Evolutionary conservation across 306 rosid species (phyloP).

Genomic region (Prunus mume): DNA sequence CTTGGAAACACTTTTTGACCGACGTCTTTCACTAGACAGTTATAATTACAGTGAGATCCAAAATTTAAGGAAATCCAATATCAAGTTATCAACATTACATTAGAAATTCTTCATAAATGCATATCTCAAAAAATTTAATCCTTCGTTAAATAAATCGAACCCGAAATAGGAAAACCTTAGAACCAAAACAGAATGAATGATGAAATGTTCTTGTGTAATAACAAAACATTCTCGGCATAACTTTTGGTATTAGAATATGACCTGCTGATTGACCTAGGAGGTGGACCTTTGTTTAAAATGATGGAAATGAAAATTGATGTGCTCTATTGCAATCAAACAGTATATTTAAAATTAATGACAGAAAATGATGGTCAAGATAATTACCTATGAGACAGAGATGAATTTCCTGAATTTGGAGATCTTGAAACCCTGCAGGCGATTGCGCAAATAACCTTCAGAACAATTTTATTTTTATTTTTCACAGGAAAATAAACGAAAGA

Average conservation of each 20-base stretch:
- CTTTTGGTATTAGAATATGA: conserved; percentile 55
- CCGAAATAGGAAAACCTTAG: neutral
- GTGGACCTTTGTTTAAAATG: conserved; percentile 43
- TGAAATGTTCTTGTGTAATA: neutral
- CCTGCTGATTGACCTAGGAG: conserved; percentile 57
- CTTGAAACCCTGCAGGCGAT: conserved; percentile 41
- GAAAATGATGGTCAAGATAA: conserved; percentile 6
- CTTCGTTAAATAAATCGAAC: neutral
- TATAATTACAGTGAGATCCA: conserved; percentile 8
- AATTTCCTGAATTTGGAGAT: conserved; percentile 51
- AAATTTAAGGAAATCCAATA: conserved; percentile 9
- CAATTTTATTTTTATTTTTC: neutral
- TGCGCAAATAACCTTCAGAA: neutral
- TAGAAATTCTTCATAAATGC: neutral
- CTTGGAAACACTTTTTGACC: conserved; percentile 59
- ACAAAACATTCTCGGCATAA: conserved; percentile 47
- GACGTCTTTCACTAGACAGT: conserved; percentile 39
- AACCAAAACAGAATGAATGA: neutral
- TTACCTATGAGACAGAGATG: conserved; percentile 51
- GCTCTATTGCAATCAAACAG: neutral
- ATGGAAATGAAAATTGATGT: neutral
- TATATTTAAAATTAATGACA: neutral
- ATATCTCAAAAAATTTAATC: neutral
- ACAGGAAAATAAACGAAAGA: neutral
- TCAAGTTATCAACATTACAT: conserved; percentile 4